These are phyloP conservation scores for Colletotrichum sp. DNA, from an alignment of 2,329 filamentous ascomycete species.

Conservation along the genomic window DNA sequence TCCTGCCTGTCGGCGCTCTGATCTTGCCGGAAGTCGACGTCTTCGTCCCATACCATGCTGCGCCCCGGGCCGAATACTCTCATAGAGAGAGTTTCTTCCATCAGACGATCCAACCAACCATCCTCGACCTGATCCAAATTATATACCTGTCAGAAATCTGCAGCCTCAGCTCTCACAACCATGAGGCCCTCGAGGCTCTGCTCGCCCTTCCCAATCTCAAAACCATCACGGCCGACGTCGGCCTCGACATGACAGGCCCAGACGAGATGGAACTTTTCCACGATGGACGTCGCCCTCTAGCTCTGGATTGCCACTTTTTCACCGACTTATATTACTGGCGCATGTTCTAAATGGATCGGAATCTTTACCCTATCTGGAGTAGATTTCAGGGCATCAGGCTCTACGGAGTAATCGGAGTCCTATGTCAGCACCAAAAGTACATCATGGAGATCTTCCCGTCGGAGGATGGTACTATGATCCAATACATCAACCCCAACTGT, in stretches of 20 bases:
- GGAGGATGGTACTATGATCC: background rate
- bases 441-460: background rate
- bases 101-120: background rate
- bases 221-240: background rate
- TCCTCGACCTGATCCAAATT: background rate
- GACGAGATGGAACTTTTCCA: background rate
- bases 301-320: background rate
- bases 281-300: background rate
- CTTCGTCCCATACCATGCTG: background rate
- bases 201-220: background rate
- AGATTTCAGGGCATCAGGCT: background rate
- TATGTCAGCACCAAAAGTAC: background rate
- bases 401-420: background rate
- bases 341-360: background rate
- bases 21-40: background rate
- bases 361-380: background rate
- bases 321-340: background rate
- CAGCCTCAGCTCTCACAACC: fast-evolving
- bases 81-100: background rate
- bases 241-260: fast-evolving
- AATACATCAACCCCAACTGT: background rate
- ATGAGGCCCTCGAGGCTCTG: background rate
- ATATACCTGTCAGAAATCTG: background rate
- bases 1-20: background rate
- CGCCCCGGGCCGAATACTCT: fast-evolving